phyloP scores from a whole-genome alignment of 78 protist genomes.

The Diacronema lutheri region DNA sequence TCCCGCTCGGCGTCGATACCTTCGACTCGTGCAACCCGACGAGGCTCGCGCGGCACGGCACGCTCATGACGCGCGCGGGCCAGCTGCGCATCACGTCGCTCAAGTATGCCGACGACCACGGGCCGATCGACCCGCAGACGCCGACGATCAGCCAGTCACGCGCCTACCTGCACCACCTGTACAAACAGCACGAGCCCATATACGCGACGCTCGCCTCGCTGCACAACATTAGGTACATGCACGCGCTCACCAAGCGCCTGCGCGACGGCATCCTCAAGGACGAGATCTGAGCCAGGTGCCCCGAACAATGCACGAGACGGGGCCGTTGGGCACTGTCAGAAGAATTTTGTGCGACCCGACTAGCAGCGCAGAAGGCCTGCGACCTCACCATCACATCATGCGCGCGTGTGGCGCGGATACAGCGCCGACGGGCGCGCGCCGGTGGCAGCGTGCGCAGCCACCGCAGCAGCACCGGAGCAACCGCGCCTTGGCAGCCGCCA shows the following conservation, averaged over 20 bases:
- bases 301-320: too few relatives aligned
- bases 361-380: too few relatives aligned
- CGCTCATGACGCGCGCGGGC: conserved; percentile 11
- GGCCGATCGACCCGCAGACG: conserved; percentile 2
- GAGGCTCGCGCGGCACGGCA: conserved; percentile 26
- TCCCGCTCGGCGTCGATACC: conserved; percentile 25
- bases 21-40: conserved; percentile 32
- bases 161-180: conserved; percentile 26
- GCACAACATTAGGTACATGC: conserved; percentile 45
- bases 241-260: not conserved
- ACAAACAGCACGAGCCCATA: conserved; percentile 13
- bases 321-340: too few relatives aligned
- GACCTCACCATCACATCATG: too few relatives aligned
- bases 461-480: too few relatives aligned
- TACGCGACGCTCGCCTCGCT: conserved; percentile 5
- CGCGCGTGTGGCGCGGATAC: too few relatives aligned
- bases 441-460: too few relatives aligned
- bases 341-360: too few relatives aligned
- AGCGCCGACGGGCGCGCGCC: too few relatives aligned
- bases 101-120: not conserved
- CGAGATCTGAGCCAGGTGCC: conserved; percentile 15
- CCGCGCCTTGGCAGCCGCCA: too few relatives aligned
- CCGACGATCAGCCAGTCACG: not conserved
- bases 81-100: not conserved
- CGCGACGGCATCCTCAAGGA: conserved; percentile 15